Base-by-base conservation (phyloP, 2,329 filamentous ascomycete genomes). In the Colletotrichum destructivum region DNA sequence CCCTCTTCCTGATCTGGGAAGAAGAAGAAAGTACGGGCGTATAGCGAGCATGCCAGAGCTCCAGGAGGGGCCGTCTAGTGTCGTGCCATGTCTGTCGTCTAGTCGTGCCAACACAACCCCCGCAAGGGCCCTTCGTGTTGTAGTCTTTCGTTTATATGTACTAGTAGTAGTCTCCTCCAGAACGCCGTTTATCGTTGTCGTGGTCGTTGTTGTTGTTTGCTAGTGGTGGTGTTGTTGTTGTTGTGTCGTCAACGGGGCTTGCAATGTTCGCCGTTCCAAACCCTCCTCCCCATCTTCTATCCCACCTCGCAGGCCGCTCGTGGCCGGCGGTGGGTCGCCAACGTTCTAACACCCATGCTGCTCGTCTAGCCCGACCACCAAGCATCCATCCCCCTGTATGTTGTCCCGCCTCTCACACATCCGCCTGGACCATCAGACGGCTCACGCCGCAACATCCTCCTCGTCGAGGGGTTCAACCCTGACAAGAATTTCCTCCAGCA, bases 401-500 rank as follows among this genome's bases (percentile, higher is more conserved):
- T 44, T 44, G 18, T 64, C 52, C n/a, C 44, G 47, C 54, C 54
- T 72, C 69, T 46, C 40, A 69, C 60, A 69, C 54, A 49, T 23
- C 54, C 46, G 66, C 47, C 65, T 63, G 21, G 59, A 40, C 59
- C 54, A 49, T 71, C 69, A 64, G 65, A 72, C 65, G 69, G 59
- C 49, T 69, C 60, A 72, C 60, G 65, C 69, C 65, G 59, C 69
- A 69, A 69, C 40, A 54, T 90, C 89, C n/a, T 90, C 89, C 75
- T 94, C 93, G 77, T 96, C 94, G 73, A 95, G 87, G 4, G 95
- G 94, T 84, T 98, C 96, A 16, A 98, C 94, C 67, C 96, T 86
- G 46, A 98, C 95, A 26, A 99, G 84, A 31, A 99, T 92, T 85
- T 99, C 96, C 81, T 99, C 96, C 44, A 99, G 84, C 74, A 98